These are phyloP conservation scores for Kalmusia sp. DNA, from an alignment of 2,329 filamentous ascomycete species.

Conservation along the genomic window DNA sequence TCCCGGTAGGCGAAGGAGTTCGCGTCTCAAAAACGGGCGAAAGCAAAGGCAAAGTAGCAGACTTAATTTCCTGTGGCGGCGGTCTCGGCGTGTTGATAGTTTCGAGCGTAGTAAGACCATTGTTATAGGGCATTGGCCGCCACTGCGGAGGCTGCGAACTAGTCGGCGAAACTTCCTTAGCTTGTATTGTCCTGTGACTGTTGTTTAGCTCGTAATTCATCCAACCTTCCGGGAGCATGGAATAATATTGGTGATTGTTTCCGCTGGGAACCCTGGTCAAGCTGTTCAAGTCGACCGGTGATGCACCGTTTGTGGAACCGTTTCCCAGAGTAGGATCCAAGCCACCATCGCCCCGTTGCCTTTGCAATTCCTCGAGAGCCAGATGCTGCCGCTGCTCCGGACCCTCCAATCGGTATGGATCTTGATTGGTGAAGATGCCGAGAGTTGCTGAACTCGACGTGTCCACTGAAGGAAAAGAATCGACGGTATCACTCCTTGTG, in stretches of 20 bases:
- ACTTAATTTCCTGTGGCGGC: constrained; percentile 45
- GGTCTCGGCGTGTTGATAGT: constrained; percentile 54
- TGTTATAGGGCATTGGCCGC: constrained; percentile 34
- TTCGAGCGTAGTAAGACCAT: constrained; percentile 41
- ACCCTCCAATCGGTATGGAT: constrained; percentile 33
- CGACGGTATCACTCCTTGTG: constrained; percentile 32
- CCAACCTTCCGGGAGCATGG: constrained; percentile 35
- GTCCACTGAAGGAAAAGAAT: constrained; percentile 28
- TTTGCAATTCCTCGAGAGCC: constrained; percentile 41
- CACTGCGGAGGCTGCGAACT: constrained; percentile 37
- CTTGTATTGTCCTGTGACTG: constrained; percentile 26
- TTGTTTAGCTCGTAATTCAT: constrained; percentile 35
- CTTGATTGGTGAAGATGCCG: constrained; percentile 32
- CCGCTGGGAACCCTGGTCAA: constrained; percentile 31
- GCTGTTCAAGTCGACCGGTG: constrained; percentile 27
- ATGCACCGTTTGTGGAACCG: constrained; percentile 27
- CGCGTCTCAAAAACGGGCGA: constrained; percentile 78
- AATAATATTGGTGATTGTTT: constrained; percentile 33
- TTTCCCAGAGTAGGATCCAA: constrained; percentile 31
- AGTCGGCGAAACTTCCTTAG: constrained; percentile 39
- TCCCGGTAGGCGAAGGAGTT: constrained; percentile 72
- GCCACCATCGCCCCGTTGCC: constrained; percentile 32
- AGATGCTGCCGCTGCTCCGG: constrained; percentile 40
- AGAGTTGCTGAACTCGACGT: constrained; percentile 24
- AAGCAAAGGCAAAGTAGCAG: constrained; percentile 57